A percentile compares a stretch with the other conserved stretches of the same genome.
Evolutionary conservation across 1,284 basidiomycete species (phyloP).

Genomic region (Sphaerobolus stellatus): DNA sequence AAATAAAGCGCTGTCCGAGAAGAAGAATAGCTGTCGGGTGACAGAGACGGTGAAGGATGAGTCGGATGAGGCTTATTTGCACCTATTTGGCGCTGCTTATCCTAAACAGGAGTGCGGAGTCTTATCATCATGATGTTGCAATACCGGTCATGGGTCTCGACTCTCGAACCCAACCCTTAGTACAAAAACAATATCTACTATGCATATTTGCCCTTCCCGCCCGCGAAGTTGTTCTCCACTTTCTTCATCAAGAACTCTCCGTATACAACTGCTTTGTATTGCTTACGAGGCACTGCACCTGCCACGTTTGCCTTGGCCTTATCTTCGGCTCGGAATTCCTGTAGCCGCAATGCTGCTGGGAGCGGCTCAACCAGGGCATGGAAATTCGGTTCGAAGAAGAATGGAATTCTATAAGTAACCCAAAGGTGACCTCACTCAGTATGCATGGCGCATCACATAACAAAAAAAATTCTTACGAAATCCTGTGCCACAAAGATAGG

Average conservation of each 20-base stretch:
- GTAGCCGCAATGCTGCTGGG: slow-evolving; percentile 50
- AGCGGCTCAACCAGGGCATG: slow-evolving; percentile 62
- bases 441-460: neutral
- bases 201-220: slow-evolving; percentile 41
- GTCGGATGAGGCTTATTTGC: neutral
- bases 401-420: slow-evolving; percentile 56
- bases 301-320: slow-evolving; percentile 9
- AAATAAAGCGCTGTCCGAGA: neutral
- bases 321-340: slow-evolving; percentile 27
- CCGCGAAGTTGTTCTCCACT: slow-evolving; percentile 66
- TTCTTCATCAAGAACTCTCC: slow-evolving; percentile 75
- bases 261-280: slow-evolving; percentile 58
- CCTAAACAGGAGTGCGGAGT: too few species aligned
- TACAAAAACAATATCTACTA: too few species aligned
- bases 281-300: slow-evolving; percentile 17
- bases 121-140: too few species aligned
- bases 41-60: neutral
- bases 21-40: neutral
- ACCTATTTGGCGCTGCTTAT: neutral
- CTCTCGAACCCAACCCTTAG: too few species aligned
- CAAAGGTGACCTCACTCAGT: neutral
- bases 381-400: slow-evolving; percentile 87
- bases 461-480: slow-evolving; percentile 51
- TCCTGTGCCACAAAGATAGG: slow-evolving; percentile 32
- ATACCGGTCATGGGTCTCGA: too few species aligned